These are phyloP conservation scores for Guadua angustifolia DNA, from an alignment of 176 grass and related monocot species.

Conservation along the genomic window DNA sequence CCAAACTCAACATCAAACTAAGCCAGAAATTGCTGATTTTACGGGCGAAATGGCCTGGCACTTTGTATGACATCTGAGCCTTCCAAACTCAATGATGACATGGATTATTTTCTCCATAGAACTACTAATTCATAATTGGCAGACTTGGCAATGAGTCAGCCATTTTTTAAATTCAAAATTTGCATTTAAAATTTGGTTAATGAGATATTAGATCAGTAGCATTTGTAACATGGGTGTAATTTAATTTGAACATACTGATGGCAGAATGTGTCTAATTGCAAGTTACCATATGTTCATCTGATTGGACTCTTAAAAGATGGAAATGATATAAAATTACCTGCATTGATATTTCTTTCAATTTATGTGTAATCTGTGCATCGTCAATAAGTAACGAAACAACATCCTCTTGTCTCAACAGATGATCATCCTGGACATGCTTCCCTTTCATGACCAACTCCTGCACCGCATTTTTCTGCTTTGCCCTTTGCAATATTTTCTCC, in stretches of 20 bases:
- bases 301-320: constrained; percentile 29
- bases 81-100: background rate
- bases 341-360: constrained; percentile 92
- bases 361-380: constrained; percentile 85
- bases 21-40: background rate
- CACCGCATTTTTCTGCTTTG: constrained; percentile 96
- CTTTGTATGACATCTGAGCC: background rate
- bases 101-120: background rate
- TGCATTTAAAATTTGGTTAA: background rate
- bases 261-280: background rate
- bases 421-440: constrained; percentile 87
- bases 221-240: background rate
- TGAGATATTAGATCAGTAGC: constrained; percentile 21
- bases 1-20: background rate
- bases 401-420: constrained; percentile 96
- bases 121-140: constrained; percentile 32
- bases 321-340: constrained; percentile 62
- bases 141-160: background rate
- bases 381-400: constrained; percentile 96
- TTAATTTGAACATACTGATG: background rate
- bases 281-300: background rate
- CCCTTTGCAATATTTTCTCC: constrained; percentile 97
- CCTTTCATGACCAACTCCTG: constrained; percentile 99
- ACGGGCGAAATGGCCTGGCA: background rate
- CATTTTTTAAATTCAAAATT: background rate